A percentile compares a stretch with the other conserved stretches of the same genome.
phyloP scores from a whole-genome alignment of 2,329 filamentous ascomycete genomes.

The Microcyclospora pomicola region DNA sequence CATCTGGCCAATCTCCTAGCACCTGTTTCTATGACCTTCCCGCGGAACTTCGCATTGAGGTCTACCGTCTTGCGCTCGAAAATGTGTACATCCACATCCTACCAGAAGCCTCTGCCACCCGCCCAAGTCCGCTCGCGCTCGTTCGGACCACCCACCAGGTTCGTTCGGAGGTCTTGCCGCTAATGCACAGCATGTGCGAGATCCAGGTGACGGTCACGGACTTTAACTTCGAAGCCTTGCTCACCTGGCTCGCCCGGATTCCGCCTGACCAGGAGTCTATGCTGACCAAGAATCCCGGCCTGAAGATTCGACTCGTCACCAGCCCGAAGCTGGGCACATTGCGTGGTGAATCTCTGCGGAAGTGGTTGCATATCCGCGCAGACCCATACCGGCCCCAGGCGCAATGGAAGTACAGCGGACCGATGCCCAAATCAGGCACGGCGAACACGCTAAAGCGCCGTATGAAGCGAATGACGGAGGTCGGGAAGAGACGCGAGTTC shows the following conservation, averaged over 20 bases:
- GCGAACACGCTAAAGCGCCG: slow-evolving; percentile 17
- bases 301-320: slow-evolving; percentile 15
- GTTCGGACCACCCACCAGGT: slow-evolving; percentile 15
- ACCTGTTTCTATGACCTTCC: slow-evolving; percentile 18
- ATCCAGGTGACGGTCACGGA: slow-evolving; percentile 19
- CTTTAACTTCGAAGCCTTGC: slow-evolving; percentile 19
- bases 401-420: slow-evolving; percentile 17
- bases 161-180: slow-evolving; percentile 18
- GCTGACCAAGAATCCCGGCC: slow-evolving; percentile 16
- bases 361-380: slow-evolving; percentile 18
- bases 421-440: slow-evolving; percentile 13
- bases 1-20: background rate
- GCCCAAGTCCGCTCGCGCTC: slow-evolving; percentile 9
- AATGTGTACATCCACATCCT: slow-evolving; percentile 19
- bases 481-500: slow-evolving; percentile 17
- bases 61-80: slow-evolving; percentile 19
- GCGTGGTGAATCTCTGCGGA: slow-evolving; percentile 11
- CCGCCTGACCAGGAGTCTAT: slow-evolving; percentile 15
- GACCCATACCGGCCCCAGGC: slow-evolving; percentile 19
- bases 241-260: slow-evolving; percentile 17
- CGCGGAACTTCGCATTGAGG: slow-evolving; percentile 20
- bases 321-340: slow-evolving; percentile 7
- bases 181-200: slow-evolving; percentile 18
- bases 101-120: slow-evolving; percentile 8
- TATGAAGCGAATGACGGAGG: slow-evolving; percentile 16